Evolutionary conservation across 1,139 yeast species (phyloP).

Genomic region (Pichia kudriavzevii): DNA sequence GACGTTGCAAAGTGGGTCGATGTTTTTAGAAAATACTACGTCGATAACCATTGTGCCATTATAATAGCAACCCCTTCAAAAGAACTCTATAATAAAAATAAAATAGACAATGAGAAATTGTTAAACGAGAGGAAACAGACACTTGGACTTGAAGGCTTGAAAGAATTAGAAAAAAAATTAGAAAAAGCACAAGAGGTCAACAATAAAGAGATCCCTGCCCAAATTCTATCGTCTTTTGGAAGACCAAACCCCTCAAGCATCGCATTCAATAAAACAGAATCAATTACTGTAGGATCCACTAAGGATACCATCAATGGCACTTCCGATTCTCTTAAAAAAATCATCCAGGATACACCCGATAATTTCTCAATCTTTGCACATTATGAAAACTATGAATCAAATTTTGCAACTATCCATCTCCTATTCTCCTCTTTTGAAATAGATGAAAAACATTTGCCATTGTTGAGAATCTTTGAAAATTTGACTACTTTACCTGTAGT

Average conservation of each 20-base stretch:
- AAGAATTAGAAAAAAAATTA: constrained; percentile 41
- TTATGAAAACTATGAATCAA: constrained; percentile 71
- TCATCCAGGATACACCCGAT: constrained; percentile 37
- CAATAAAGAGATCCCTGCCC: constrained; percentile 68
- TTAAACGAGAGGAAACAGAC: constrained; percentile 41
- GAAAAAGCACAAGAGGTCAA: constrained; percentile 60
- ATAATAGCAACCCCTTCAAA: constrained; percentile 73
- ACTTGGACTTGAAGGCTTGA: constrained; percentile 58
- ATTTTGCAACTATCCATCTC: constrained; percentile 67
- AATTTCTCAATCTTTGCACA: constrained; percentile 66
- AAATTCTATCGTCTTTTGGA: constrained; percentile 50
- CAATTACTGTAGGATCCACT: constrained; percentile 46
- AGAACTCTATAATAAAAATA: constrained; percentile 45
- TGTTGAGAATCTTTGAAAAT: constrained; percentile 56
- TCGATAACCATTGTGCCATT: constrained; percentile 64
- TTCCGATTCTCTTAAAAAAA: constrained; percentile 25
- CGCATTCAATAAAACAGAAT: constrained; percentile 59
- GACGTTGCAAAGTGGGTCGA: constrained; percentile 57
- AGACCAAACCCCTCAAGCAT: constrained; percentile 74
- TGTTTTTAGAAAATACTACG: constrained; percentile 45
- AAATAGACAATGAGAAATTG: constrained; percentile 44
- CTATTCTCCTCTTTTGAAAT: constrained; percentile 59
- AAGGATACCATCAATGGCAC: constrained; percentile 18
- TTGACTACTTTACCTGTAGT: constrained; percentile 68
- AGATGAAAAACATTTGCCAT: constrained; percentile 52